Evolutionary conservation across 1,284 basidiomycete genomes (phyloP).

Genomic region (Apiotrichum laibachii): DNA sequence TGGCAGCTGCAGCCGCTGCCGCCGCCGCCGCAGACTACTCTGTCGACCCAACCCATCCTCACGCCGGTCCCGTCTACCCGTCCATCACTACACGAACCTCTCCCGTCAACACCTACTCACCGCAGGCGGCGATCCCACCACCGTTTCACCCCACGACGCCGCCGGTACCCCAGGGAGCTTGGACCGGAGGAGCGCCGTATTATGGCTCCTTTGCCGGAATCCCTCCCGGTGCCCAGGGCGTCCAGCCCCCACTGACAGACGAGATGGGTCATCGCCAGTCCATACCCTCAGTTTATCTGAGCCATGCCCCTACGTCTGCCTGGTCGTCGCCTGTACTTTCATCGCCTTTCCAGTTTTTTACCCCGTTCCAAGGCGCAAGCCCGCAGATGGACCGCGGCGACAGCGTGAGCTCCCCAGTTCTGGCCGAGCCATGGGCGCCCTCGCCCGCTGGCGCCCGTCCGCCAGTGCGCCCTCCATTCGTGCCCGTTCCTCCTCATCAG

Average conservation of each 20-base stretch:
- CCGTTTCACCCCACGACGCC: conserved; percentile 19
- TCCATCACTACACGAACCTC: conserved; percentile 10
- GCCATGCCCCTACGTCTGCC: conserved; percentile 8
- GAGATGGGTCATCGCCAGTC: conserved; percentile 14
- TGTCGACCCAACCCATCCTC: conserved; percentile 10
- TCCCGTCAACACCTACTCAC: conserved; percentile 8
- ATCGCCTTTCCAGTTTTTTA: conserved; percentile 20
- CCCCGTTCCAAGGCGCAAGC: conserved; percentile 8
- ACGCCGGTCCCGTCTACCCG: conserved; percentile 9
- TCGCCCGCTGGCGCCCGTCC: neutral
- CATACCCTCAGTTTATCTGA: conserved; percentile 13
- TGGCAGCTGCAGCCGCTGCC: neutral
- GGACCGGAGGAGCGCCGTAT: conserved; percentile 11
- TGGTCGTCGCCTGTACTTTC: conserved; percentile 22
- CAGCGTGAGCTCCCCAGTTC: conserved; percentile 12
- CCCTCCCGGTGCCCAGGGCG: conserved; percentile 9
- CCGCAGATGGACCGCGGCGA: conserved; percentile 12
- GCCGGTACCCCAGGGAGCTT: conserved; percentile 13
- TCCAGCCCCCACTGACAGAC: conserved; percentile 3
- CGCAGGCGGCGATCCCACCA: conserved; percentile 4
- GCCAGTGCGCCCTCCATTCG: neutral
- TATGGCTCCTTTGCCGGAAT: conserved; percentile 15
- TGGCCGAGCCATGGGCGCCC: conserved; percentile 13
- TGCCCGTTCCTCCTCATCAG: neutral
- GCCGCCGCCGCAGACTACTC: conserved; percentile 3